A percentile compares a stretch with the other conserved stretches of the same genome.
These are phyloP conservation scores for Linanthus parryae DNA, from an alignment of 148 eudicot species.

Conservation along the genomic window DNA sequence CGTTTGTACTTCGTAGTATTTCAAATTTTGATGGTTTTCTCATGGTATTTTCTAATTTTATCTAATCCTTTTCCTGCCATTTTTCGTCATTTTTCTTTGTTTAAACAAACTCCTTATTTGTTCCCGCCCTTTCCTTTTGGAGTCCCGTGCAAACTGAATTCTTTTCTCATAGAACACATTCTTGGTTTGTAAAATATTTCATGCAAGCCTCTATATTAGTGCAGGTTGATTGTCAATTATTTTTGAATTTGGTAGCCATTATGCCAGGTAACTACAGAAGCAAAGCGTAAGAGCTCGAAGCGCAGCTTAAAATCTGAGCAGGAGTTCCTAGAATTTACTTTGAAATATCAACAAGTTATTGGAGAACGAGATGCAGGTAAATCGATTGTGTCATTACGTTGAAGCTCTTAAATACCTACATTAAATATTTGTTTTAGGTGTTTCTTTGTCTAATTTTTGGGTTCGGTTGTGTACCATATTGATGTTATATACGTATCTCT, in stretches of 20 bases:
- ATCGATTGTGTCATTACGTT: no score
- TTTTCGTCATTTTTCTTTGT: neutral
- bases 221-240: neutral
- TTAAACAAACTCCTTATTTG: neutral
- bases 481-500: no score
- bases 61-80: no score
- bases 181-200: neutral
- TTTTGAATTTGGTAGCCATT: neutral
- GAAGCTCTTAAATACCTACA: no score
- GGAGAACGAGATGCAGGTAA: conserved; percentile 92
- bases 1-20: no score
- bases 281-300: conserved; percentile 72
- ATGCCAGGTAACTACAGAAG: conserved; percentile 64
- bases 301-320: conserved; percentile 78
- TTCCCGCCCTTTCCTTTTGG: neutral
- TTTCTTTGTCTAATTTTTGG: no score
- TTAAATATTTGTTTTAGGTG: no score
- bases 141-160: neutral
- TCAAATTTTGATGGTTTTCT: no score
- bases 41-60: no score
- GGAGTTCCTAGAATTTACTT: conserved; percentile 87
- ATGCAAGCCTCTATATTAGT: neutral
- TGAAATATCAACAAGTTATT: conserved; percentile 80
- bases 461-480: no score
- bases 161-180: no score